Evolutionary conservation across 306 rosid genomes (phyloP), one percentile per base, ranked within the genome.

Genomic region (Ammopiptanthus mongolicus): DNA sequence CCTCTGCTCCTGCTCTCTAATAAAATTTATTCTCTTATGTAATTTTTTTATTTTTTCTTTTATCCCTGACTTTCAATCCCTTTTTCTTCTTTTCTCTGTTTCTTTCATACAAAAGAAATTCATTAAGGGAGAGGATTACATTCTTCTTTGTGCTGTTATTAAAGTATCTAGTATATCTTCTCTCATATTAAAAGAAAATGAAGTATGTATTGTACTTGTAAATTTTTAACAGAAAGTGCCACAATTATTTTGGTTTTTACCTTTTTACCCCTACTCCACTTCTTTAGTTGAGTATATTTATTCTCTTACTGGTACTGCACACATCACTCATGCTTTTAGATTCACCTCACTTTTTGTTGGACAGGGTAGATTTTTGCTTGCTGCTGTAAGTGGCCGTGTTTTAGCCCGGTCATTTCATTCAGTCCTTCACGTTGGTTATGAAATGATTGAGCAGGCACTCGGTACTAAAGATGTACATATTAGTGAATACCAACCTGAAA

Each of bases 361-460:
- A 70, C 97, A 96, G 99, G 99, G 98, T 81, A 87, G 99, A 59
- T 92, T 96, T 83, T 78, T 96, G 85, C 99, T 96, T 74, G 99
- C 99, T 82, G 99, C 98, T 67, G 91, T 89, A 69, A 90, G 96
- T n/a, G 99, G 99, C 37, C 98, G 89, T 67, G 90, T 96, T 76
- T 83, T 96, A 83, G 99, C 96, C 33, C 91, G 98, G 47, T 96
- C 99, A 19, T 96, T 96, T 84, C 93, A 96, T 83, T 96, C 99
- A 19, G 88, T 96, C 73, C 91, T 96, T 73, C 91, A 90, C 15
- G 92, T 96, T 84, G 99, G 98, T 69, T 82, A 80, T 82, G 98
- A 96, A 84, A 82, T 96, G 97, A 88, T 96, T 69, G 97, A 96
- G 86, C 89, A 90, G 80, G 98, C 98, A 39, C 93, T 96, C 84